Evolutionary conservation across 2,329 filamentous ascomycete genomes (phyloP).

Genomic region (Thielaviopsis cerberus): DNA sequence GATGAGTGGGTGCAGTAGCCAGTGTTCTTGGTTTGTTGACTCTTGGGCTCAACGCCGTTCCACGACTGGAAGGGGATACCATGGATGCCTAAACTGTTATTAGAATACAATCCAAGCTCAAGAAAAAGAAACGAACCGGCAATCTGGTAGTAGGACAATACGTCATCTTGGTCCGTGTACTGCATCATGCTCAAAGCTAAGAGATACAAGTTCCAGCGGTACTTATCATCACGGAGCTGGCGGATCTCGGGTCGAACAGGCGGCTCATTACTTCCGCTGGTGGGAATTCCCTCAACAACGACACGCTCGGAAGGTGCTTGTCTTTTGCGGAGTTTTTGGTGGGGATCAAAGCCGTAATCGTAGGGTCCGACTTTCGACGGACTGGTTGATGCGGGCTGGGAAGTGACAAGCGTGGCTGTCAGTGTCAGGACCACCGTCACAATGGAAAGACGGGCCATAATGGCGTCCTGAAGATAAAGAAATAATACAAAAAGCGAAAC

Average conservation of each 20-base stretch:
- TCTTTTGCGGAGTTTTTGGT: constrained; percentile 1
- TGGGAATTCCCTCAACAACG: constrained; percentile 7
- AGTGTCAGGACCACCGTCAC: constrained; percentile 1
- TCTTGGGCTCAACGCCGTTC: constrained; percentile 32
- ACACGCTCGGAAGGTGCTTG: background rate
- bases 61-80: constrained; percentile 47
- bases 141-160: constrained; percentile 61
- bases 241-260: constrained; percentile 47
- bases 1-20: constrained; percentile 67
- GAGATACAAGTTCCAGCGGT: constrained; percentile 60
- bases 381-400: constrained; percentile 8
- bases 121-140: constrained; percentile 34
- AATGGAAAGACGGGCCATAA: constrained; percentile 7
- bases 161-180: constrained; percentile 39
- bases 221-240: constrained; percentile 40
- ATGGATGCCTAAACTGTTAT: constrained; percentile 45
- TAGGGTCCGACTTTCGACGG: constrained; percentile 7
- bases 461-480: background rate
- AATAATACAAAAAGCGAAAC: background rate
- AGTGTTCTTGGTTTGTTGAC: constrained; percentile 18
- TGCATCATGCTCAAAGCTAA: constrained; percentile 58
- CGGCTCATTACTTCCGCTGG: constrained; percentile 21
- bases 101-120: background rate
- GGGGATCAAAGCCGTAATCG: constrained; percentile 10
- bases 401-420: background rate